Base-by-base conservation (phyloP, 75 land plant genomes). In the Sequoia sempervirens region DNA sequence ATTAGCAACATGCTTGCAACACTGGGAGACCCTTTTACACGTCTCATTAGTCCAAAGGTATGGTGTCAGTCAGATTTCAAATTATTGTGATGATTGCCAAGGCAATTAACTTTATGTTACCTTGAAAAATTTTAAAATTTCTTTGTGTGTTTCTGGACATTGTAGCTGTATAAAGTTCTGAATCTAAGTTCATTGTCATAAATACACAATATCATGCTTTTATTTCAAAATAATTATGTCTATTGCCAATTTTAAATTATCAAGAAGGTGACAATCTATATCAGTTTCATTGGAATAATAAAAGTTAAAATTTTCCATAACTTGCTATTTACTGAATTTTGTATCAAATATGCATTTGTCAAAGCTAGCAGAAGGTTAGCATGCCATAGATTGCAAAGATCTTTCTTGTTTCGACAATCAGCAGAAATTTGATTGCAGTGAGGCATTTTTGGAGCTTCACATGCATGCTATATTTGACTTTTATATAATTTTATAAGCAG, bases 1-100 rank as follows among this genome's bases (percentile, higher is more conserved):
- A 89, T 97, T 79, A 87, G 89, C 53, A 91, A 88, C 76, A 97
- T 97, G 98, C 92, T 97, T 82, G 93, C 98, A 34, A 93, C 99
- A 74, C 91, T 97, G 78, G 98, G 93, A n/a, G 99, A 97, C 82
- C 99, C 99, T 23, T 97, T 94, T 85, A 97, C 99, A 64, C 89
- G 98, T 41, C 89, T 97, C 82, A 90, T 97, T 41, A 96, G 94
- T 82, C 99, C 99, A 43, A 91, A 97, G 96, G 99, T 96, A 32
- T 80, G 61, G n/a, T 45, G 23, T 76, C 47, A n/a, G 12, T 47
- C 32, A 45, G 30, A 0, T 78, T 45, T 12, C n/a, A 45, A 45
- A 8, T 43, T 78, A 23, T 78, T 78, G 41, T 43, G 13, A 43
- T 23, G 43, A 40, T 76, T 43, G 28, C 11, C 20, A 10, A 41